Evolutionary conservation across 2,329 filamentous ascomycete genomes (phyloP).

Genomic region (Penicillium brasilianum): DNA sequence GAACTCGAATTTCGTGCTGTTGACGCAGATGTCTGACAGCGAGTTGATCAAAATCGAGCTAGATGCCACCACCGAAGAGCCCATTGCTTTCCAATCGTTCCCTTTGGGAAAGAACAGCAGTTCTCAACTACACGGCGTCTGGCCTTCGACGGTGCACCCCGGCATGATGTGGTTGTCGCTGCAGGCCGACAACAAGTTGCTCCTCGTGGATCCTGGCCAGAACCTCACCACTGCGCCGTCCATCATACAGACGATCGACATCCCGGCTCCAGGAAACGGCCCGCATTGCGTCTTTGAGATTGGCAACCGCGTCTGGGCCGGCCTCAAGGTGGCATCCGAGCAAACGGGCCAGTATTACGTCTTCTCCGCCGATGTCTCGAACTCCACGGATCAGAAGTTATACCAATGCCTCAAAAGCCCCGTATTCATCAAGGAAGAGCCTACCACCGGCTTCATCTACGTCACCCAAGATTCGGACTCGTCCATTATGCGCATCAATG

Average conservation of each 20-base stretch:
- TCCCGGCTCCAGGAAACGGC: slow-evolving; percentile 17
- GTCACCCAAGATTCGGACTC: slow-evolving; percentile 21
- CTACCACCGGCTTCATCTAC: slow-evolving; percentile 19
- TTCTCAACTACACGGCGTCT: slow-evolving; percentile 19
- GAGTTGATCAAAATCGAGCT: slow-evolving; percentile 27
- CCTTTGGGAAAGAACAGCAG: slow-evolving; percentile 18
- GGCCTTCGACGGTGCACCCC: slow-evolving; percentile 16
- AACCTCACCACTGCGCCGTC: slow-evolving; percentile 12
- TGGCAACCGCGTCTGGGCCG: slow-evolving; percentile 20
- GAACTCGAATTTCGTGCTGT: slow-evolving; percentile 24
- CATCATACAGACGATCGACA: slow-evolving; percentile 16
- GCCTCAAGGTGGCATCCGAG: slow-evolving; percentile 19
- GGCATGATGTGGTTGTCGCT: slow-evolving; percentile 22
- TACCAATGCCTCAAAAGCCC: slow-evolving; percentile 19
- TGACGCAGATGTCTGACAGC: slow-evolving; percentile 28
- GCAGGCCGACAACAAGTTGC: slow-evolving; percentile 20
- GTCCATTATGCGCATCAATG: slow-evolving; percentile 22
- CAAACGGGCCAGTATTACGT: slow-evolving; percentile 21
- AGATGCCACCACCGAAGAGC: slow-evolving; percentile 16
- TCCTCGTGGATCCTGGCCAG: slow-evolving; percentile 19
- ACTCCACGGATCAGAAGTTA: slow-evolving; percentile 13
- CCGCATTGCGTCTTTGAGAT: slow-evolving; percentile 23
- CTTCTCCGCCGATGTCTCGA: slow-evolving; percentile 18
- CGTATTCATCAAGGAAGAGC: slow-evolving; percentile 19
- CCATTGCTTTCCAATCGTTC: slow-evolving; percentile 18